Base-by-base conservation (phyloP, 129 eudicot genomes). In the Saposhnikovia divaricata region DNA sequence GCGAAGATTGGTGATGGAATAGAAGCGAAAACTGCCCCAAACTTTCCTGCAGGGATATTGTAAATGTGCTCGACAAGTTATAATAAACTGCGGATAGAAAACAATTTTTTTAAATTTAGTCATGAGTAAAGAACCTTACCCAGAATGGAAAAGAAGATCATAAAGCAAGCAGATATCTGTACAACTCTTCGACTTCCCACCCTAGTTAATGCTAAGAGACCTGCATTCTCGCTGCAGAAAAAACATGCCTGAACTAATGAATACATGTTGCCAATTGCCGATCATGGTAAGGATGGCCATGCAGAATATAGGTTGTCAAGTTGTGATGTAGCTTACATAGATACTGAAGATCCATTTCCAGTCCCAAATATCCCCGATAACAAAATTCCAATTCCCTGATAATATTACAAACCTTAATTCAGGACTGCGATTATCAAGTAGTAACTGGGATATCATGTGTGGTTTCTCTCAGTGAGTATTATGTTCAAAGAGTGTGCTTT, bases 181-280 rank as follows among this genome's bases (percentile, higher is more conserved):
- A 90, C 91, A 25, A 90, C 94, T 80, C 91, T 87, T 78, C 94
- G 86, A 82, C 94, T 90, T 75, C 94, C 94, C 28, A 90, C 80
- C 81, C 91, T 90, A 57, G 94, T 90, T 82, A 90, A 82, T 75
- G 89, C 90, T 79, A 90, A 81, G 86, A 90, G 94, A 42, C 94
- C 94, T 46, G 90, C 94, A 88, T 90, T 90, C 80, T 90, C 94
- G 37, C 94, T 90, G 82, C 85, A 82, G 47, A 40, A 5, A 74
- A 72, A 45, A 73, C 50, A 34, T 1, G 43, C 38, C 15, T 71
- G 9, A 25, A 74, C 77, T 66, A 66, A 44, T 34, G n/a, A 74
- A 43, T 0, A 46, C 42, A 68, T 50, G 34, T 9, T 31, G 11
- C 0, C 71, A 31, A 16, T 74, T n/a, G 5, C 45, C 5, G 19